Conservation (phyloP, 148 eudicot species). For the Chenopodium suecicum region DNA sequence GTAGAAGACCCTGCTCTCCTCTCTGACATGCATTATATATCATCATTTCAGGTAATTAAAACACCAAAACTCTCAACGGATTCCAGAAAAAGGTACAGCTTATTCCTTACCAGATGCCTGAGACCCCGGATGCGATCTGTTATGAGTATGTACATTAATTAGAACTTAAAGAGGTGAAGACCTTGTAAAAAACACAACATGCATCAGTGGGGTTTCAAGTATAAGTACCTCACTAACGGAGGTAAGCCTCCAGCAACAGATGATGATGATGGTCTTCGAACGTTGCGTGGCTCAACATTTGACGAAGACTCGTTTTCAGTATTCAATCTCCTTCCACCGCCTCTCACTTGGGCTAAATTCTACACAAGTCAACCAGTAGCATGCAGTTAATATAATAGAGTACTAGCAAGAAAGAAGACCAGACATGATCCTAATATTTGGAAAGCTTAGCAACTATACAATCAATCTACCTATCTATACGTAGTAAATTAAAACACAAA, state of each 20-base stretch:
- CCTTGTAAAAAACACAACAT: background rate
- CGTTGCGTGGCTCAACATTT: slow-evolving; percentile 56
- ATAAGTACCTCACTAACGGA: slow-evolving; percentile 72
- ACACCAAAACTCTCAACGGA: slow-evolving; percentile 5
- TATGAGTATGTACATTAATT: slow-evolving; percentile 16
- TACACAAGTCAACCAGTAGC: slow-evolving; percentile 22
- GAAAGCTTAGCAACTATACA: background rate
- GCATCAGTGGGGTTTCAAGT: background rate
- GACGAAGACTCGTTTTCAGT: slow-evolving; percentile 56
- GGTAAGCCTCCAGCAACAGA: slow-evolving; percentile 89
- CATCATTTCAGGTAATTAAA: slow-evolving; percentile 3
- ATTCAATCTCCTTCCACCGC: slow-evolving; percentile 55
- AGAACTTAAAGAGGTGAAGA: background rate
- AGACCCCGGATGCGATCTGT: slow-evolving; percentile 68
- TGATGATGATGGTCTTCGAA: slow-evolving; percentile 73
- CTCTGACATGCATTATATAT: slow-evolving; percentile 40
- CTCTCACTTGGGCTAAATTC: slow-evolving; percentile 71
- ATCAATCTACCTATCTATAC: no score
- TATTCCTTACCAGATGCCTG: slow-evolving; percentile 75
- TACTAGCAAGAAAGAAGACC: background rate
- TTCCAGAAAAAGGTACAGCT: slow-evolving; percentile 3
- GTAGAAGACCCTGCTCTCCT: slow-evolving; percentile 76
- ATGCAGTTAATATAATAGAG: background rate
- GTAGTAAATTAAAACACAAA: no score
- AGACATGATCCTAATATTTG: background rate